Evolutionary conservation across 163 green algal species (phyloP), one percentile per base, ranked within the genome.

Genomic region (Scenedesmus sp.): DNA sequence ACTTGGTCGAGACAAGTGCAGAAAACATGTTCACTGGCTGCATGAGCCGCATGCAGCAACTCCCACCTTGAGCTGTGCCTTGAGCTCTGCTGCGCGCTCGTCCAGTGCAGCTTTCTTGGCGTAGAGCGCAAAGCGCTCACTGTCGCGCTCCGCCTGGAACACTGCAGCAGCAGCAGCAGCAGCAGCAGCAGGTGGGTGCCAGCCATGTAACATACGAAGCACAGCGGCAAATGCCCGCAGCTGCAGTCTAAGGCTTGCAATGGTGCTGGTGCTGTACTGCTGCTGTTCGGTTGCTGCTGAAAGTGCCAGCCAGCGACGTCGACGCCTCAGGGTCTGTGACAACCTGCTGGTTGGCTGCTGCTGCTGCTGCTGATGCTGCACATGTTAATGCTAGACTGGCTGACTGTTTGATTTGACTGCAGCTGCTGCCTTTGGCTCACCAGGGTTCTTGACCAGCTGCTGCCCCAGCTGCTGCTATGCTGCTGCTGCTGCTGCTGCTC

Each of bases 21-120:
- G 9, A 23, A 23, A 64, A 82, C 64, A 70, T 5, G 64, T 90
- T 64, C 62, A 84, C 1, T 6, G 59, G 20, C n/a, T 76, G 57
- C 70, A 82, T 46, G 34, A 46, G 34, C 34, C 34, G 34, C 34
- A 46, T 46, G 34, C 59, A 88, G 13, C 54, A 77, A n/a, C 67
- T 57, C 88, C 1, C 59, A 93, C 90, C 94, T 93, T 86, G 88
- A 98, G 96, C 60, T 96, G 89, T 8, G 76, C 79, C n/a, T 94
- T 94, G 18, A 99, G 91, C 83, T 91, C 76, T 34, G 96, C 95
- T 1, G 93, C 95, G 54, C 97, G 92, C 16, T 93, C 95, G 12
- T 93, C 84, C 86, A 99, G 95, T 55, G 89, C 91, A 7, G 97
- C 97, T 87, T 97, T 97, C 54, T 94, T 89, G 4, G 94, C 91